Percentiles rank a stretch among this genome's conserved stretches.
Conservation (phyloP, 106 monocot genomes). For the Cymbidium sinense region DNA sequence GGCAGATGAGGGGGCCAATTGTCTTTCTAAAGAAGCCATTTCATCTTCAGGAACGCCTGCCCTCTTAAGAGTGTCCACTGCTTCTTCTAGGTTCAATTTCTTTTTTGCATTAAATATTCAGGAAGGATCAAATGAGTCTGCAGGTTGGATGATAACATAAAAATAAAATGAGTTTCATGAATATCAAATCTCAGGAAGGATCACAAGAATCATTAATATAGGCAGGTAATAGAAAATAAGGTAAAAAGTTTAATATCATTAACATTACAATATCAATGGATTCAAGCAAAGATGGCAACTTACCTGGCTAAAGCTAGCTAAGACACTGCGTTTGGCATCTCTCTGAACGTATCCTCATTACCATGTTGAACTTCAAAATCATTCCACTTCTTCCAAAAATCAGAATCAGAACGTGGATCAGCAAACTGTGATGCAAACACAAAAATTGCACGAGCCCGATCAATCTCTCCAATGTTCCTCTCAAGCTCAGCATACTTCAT, state of each 20-base stretch:
- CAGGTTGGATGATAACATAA: slow-evolving; percentile 3
- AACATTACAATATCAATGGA: neutral
- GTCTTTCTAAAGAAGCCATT: slow-evolving; percentile 89
- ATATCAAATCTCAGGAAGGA: neutral
- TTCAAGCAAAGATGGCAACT: neutral
- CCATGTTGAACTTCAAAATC: slow-evolving; percentile 96
- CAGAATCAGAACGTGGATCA: slow-evolving; percentile 74
- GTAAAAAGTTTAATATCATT: too few species aligned
- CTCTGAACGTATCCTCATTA: slow-evolving; percentile 96
- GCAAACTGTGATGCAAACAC: slow-evolving; percentile 77
- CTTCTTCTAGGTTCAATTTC: slow-evolving; percentile 58
- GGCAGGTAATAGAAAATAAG: neutral
- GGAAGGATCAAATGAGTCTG: slow-evolving; percentile 95
- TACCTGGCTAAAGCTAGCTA: slow-evolving; percentile 94
- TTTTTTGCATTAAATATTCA: slow-evolving; percentile 83
- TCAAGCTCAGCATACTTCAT: slow-evolving; percentile 96
- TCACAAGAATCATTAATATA: neutral
- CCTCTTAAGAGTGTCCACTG: slow-evolving; percentile 52
- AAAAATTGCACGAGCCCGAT: slow-evolving; percentile 83
- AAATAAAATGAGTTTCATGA: neutral
- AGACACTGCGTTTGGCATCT: slow-evolving; percentile 92
- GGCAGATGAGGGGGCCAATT: slow-evolving; percentile 36
- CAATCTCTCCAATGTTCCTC: slow-evolving; percentile 87
- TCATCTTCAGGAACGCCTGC: slow-evolving; percentile 64
- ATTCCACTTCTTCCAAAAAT: slow-evolving; percentile 94